Evolutionary conservation across 2,329 filamentous ascomycete genomes (phyloP).

Genomic region (Ceratocystis alfenasii): DNA sequence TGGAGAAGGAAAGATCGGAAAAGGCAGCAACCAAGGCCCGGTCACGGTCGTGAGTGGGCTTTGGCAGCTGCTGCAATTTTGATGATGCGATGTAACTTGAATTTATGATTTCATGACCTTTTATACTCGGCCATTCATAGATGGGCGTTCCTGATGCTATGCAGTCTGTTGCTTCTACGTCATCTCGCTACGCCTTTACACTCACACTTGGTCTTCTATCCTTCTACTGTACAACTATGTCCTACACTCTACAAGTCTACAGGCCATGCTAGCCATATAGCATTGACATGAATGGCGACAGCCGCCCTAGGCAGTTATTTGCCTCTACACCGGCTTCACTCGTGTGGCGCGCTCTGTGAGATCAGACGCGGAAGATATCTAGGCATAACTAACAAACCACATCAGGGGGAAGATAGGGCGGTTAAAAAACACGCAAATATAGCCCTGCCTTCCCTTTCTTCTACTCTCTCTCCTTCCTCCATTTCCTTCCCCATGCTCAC

Average conservation of each 20-base stretch:
- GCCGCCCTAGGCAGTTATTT: too few relatives aligned
- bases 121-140: background rate
- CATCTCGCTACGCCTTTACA: background rate
- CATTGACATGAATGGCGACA: background rate
- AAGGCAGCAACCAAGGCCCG: conserved; percentile 24
- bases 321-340: conserved; percentile 4
- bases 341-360: conserved; percentile 1
- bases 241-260: background rate
- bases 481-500: background rate
- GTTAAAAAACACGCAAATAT: background rate
- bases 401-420: background rate
- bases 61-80: background rate
- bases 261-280: background rate
- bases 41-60: background rate
- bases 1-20: conserved; percentile 48
- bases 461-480: background rate
- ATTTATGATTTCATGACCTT: background rate
- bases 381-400: conserved; percentile 8
- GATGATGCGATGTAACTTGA: background rate
- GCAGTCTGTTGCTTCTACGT: background rate
- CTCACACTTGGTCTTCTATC: background rate
- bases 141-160: background rate
- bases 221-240: background rate
- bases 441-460: background rate
- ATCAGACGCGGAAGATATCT: conserved; percentile 9